Percentiles rank a stretch among this genome's conserved stretches.
Evolutionary conservation across 2,329 filamentous ascomycete species (phyloP).

Genomic region (Neurospora crassa): DNA sequence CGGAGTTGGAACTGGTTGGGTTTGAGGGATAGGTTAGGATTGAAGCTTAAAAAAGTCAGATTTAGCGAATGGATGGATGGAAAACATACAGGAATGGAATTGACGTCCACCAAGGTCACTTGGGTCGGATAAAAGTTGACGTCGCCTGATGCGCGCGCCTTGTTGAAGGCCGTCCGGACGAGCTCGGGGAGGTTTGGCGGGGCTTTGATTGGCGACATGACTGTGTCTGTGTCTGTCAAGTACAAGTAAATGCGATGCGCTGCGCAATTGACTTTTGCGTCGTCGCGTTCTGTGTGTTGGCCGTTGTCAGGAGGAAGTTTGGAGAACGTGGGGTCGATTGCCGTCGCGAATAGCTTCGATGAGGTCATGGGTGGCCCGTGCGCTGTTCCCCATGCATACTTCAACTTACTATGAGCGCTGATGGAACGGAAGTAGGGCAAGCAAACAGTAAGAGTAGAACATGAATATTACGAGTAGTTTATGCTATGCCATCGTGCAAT

Average conservation of each 20-base stretch:
- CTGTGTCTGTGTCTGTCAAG: conserved; percentile 7
- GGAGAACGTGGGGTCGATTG: conserved; percentile 1
- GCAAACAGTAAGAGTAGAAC: neutral
- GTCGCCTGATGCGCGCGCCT: conserved; percentile 37
- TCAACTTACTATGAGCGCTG: neutral
- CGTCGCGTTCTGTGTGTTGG: neutral
- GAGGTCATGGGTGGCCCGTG: conserved; percentile 20
- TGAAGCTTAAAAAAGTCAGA: neutral
- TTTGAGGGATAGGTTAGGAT: neutral
- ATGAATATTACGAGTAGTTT: neutral
- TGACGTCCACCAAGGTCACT: conserved; percentile 36
- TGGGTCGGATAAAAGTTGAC: conserved; percentile 46
- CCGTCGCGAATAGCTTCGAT: conserved; percentile 19
- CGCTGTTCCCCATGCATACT: neutral
- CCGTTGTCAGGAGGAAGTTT: neutral
- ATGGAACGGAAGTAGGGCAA: neutral
- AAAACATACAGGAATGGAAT: conserved; percentile 32
- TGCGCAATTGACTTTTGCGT: neutral
- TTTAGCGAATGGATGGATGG: neutral
- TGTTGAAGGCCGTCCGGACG: conserved; percentile 38
- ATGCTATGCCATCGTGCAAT: neutral
- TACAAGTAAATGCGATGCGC: neutral
- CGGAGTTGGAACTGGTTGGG: conserved; percentile 60
- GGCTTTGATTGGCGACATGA: conserved; percentile 30
- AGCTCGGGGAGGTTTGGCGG: conserved; percentile 41